Evolutionary conservation across 352 stramenopile species (phyloP), one percentile per base, ranked within the genome.

Genomic region (Phytophthora quininea): DNA sequence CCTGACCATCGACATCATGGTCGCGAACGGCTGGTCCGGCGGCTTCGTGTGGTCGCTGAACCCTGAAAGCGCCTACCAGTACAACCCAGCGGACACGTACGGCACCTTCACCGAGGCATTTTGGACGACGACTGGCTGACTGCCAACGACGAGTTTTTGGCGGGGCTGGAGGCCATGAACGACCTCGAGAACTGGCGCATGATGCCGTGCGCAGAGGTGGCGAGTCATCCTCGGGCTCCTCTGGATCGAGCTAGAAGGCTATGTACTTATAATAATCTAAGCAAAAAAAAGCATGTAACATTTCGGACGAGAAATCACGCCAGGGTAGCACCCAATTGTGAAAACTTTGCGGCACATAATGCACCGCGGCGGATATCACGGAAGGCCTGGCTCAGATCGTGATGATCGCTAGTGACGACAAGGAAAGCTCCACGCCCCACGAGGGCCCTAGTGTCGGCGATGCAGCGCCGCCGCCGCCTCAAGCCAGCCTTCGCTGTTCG

Each of bases 31-130:
- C 11, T 90, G 81, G 58, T 62, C 80, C 0, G 86, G 84, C 10
- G 86, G 82, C 29, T 94, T 90, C 54, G 76, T 89, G 33, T 92
- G 86, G 80, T 90, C 82, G 30, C 64, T 94, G 49, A 91, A 92
- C 45, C 82, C 86, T 0, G 82, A 94, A 63, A 85, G 70, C 53
- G 75, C 73, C 59, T 92, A 91, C 63, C 69, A 88, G 51, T 92
- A 84, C 67, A 89, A 89, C 64, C 74, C 75, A 2, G 71, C 62
- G 2, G 72, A 86, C 43, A 75, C 54, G n/a, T 65, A 65, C 5
- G 75, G 73, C 3, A 63, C 49, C 2, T 91, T 84, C 35, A 62
- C 69, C 10, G 85, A 68, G 85, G 78, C 1, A 46, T 91, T 9
- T 27, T 91, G 1, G 33, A 78, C 8, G 56, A 70, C n/a, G 81